Conservation (phyloP, 139 green algal genomes). For the Chlamydomonas applanata region DNA sequence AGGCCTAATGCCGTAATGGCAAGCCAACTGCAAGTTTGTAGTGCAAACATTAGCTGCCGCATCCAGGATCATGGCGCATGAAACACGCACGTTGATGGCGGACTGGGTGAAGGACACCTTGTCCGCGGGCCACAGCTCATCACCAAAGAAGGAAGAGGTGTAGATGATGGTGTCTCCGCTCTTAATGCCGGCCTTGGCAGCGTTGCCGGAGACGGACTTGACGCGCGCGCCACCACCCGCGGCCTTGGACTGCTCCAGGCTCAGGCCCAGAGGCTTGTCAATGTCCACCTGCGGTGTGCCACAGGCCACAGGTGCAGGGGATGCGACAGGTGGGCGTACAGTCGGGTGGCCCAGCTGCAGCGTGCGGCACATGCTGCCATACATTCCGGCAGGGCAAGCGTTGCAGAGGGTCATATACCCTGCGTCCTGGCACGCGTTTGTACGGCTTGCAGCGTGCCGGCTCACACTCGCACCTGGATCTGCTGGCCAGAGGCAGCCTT, state of each 20-base stretch:
- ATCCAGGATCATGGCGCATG: too few relatives aligned
- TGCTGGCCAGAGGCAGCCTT: not conserved
- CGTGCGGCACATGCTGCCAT: not conserved
- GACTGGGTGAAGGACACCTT: conserved; percentile 61
- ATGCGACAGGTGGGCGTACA: too few relatives aligned
- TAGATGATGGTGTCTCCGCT: conserved; percentile 52
- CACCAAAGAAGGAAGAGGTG: conserved; percentile 92
- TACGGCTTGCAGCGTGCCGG: too few relatives aligned
- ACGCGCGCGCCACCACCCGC: conserved; percentile 74
- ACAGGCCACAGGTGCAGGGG: not conserved
- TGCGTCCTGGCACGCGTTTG: too few relatives aligned
- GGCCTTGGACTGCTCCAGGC: conserved; percentile 60
- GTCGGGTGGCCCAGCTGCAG: too few relatives aligned
- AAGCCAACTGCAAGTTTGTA: too few relatives aligned
- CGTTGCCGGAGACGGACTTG: conserved; percentile 81
- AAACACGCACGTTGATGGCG: conserved; percentile 22
- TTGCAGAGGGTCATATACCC: too few relatives aligned
- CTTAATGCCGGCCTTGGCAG: conserved; percentile 88
- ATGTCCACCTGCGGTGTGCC: conserved; percentile 73
- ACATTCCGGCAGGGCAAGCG: not conserved
- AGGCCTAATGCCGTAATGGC: too few relatives aligned
- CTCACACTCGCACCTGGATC: conserved; percentile 8
- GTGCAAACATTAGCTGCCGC: too few relatives aligned
- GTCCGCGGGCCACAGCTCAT: conserved; percentile 95
- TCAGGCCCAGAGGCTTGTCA: conserved; percentile 88